These are phyloP conservation scores for Chytridium lagenaria DNA, from an alignment of 371 early-diverging fungal genomes.

Conservation along the genomic window DNA sequence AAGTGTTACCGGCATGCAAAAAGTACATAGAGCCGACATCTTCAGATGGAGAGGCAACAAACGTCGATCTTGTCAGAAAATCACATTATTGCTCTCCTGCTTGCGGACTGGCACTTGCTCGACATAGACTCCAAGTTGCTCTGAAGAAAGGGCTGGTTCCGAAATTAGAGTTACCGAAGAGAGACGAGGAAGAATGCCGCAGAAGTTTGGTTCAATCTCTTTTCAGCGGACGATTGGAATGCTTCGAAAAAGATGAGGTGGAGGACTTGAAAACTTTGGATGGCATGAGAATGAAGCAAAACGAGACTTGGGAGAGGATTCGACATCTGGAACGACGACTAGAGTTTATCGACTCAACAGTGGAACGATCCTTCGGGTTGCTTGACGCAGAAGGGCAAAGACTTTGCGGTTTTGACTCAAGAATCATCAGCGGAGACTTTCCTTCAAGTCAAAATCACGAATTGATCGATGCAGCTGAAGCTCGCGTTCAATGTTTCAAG, in stretches of 20 bases:
- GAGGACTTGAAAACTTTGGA: neutral
- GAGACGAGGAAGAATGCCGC: neutral
- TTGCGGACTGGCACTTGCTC: constrained; percentile 30
- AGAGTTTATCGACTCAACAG: neutral
- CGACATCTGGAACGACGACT: neutral
- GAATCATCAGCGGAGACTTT: constrained; percentile 9
- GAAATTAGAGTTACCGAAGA: no score
- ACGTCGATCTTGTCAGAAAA: neutral
- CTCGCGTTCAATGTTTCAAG: no score
- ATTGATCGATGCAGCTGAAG: no score
- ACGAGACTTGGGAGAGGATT: neutral
- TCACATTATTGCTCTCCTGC: constrained; percentile 27
- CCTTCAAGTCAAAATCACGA: neutral
- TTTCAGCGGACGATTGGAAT: neutral
- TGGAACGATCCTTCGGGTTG: neutral
- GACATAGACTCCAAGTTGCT: constrained; percentile 15
- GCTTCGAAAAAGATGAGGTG: neutral
- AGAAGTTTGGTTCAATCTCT: neutral
- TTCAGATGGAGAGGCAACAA: neutral
- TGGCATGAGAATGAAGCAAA: neutral
- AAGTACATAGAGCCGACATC: constrained; percentile 22
- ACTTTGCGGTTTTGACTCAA: constrained; percentile 30
- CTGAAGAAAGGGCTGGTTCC: neutral
- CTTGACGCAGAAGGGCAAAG: neutral
- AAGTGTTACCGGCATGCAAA: constrained; percentile 22